phyloP scores from a whole-genome alignment of 2,329 filamentous ascomycete genomes.

The Lasiodiplodia citricola region DNA sequence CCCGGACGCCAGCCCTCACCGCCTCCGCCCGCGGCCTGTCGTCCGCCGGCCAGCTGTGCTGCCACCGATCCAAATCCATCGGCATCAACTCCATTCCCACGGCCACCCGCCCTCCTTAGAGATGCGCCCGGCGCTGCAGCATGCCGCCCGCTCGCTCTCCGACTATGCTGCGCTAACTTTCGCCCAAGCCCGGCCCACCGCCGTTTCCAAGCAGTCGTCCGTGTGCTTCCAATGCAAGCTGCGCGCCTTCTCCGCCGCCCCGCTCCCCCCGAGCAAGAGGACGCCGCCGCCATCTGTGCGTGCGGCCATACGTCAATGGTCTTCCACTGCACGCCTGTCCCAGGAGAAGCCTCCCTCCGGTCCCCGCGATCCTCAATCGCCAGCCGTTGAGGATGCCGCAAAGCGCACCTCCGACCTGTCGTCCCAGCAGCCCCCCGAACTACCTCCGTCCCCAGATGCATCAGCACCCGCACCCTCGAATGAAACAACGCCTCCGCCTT shows the following conservation, averaged over 20 bases:
- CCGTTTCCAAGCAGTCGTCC: slow-evolving; percentile 27
- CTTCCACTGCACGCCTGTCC: background rate
- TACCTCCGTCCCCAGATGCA: slow-evolving; percentile 2
- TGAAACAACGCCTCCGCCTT: background rate
- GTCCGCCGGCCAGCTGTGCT: background rate
- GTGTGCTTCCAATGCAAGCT: slow-evolving; percentile 40
- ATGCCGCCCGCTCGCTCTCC: slow-evolving; percentile 44
- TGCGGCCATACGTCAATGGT: background rate
- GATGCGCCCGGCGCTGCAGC: slow-evolving; percentile 49
- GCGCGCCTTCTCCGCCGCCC: slow-evolving; percentile 32
- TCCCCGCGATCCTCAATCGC: slow-evolving; percentile 9
- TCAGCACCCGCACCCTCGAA: background rate
- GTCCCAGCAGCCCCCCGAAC: background rate
- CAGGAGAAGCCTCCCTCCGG: slow-evolving; percentile 5
- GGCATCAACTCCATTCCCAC: background rate
- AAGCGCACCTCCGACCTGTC: slow-evolving; percentile 5
- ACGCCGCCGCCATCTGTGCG: background rate
- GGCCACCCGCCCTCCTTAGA: background rate
- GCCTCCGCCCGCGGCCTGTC: background rate
- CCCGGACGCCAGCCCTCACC: slow-evolving; percentile 3
- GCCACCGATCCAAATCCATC: background rate
- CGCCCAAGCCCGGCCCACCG: slow-evolving; percentile 6
- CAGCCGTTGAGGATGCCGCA: slow-evolving; percentile 2
- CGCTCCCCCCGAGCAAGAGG: background rate
- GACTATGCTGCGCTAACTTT: slow-evolving; percentile 31